Evolutionary conservation across 192 early-diverging fungal genomes (phyloP).

Genomic region (Chytriomyces sp.): DNA sequence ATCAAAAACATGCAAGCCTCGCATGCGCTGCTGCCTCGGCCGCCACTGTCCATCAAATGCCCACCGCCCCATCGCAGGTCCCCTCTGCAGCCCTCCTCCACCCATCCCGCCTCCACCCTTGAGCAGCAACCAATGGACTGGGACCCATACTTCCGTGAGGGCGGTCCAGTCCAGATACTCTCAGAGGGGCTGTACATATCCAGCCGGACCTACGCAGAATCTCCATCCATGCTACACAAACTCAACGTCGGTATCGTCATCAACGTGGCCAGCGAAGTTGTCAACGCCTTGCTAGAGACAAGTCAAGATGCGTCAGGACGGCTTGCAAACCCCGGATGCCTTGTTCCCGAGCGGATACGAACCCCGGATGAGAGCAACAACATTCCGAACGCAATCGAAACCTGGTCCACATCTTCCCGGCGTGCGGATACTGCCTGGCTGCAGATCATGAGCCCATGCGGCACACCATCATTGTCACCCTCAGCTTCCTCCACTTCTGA

Average conservation of each 20-base stretch:
- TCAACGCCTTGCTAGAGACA: slow-evolving; percentile 42
- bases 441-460: neutral
- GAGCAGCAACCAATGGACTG: neutral
- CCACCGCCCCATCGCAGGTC: too few relatives aligned
- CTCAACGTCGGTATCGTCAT: slow-evolving; percentile 66
- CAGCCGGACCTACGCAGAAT: slow-evolving; percentile 66
- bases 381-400: too few relatives aligned
- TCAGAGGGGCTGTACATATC: slow-evolving; percentile 72
- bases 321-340: too few relatives aligned
- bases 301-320: neutral
- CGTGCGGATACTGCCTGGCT: neutral
- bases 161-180: slow-evolving; percentile 65
- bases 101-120: neutral
- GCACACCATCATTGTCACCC: neutral
- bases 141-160: slow-evolving; percentile 19
- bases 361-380: neutral
- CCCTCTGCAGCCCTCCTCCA: too few relatives aligned
- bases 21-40: too few relatives aligned
- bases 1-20: too few relatives aligned
- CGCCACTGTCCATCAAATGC: too few relatives aligned
- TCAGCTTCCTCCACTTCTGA: neutral
- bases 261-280: slow-evolving; percentile 84
- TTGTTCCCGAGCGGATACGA: neutral
- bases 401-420: neutral
- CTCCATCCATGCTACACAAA: slow-evolving; percentile 43